Evolutionary conservation across 805 yeast genomes (phyloP), one percentile per base, ranked within the genome.

Genomic region (Nakazawaea pomicola): DNA sequence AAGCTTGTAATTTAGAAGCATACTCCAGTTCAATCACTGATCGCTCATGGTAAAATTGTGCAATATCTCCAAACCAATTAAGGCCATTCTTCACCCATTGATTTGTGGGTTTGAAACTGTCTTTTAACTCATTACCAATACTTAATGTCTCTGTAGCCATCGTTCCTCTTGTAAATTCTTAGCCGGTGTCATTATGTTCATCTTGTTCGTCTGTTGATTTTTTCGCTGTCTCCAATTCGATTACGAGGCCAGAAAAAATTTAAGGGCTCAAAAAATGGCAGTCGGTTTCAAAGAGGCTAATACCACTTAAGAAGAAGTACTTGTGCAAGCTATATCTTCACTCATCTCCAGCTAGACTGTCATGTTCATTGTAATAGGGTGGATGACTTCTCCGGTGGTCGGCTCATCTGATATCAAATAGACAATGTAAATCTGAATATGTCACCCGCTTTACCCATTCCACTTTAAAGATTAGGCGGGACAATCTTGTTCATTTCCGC

Each of bases 1-100:
- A 61, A 8, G 72, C 72, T 40, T 74, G 69, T 42, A 93, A 66
- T 49, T 78, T 83, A 14, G 69, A 64, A 9, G 95, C 71, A 53
- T 91, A 89, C 51, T 91, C 98, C 49, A 73, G 77, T 61, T 93
- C 99, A 40, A 93, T 72, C 12, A 67, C 58, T 2, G 96, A 80
- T 28, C 98, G 68, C 60, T 89, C 96, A 28, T 77, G 73, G 61
- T 90, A 93, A 58, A 91, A 93, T 32, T 71, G 72, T 54, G 86
- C 95, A 8, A 93, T 65, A 50, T 91, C 98, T 1, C 67, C 60
- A 9, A 91, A 64, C 84, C 93, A 90, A 33, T 70, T 70, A 38
- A 85, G 62, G 31, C 93, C 89, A 42, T 80, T 76, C 38, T 67
- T 62, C 38, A 83, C 74, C 98, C 98, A 93, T 45, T 78, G 79